Evolutionary conservation across 2,329 filamentous ascomycete genomes (phyloP).

Genomic region (Penicillium glabrum): DNA sequence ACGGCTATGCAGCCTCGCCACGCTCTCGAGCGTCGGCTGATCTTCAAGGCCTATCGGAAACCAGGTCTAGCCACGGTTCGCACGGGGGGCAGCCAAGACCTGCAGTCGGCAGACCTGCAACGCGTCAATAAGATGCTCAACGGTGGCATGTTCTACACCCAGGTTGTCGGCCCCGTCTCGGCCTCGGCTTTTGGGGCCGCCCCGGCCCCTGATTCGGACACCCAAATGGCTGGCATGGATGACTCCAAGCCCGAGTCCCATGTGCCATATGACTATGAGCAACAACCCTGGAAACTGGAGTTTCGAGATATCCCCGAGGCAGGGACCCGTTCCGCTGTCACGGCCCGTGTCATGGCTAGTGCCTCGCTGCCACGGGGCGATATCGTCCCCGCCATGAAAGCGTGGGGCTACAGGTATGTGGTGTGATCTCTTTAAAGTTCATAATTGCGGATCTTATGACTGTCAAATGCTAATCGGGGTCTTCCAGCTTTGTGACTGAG

Average conservation of each 20-base stretch:
- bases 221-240: constrained; percentile 29
- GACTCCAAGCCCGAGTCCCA: constrained; percentile 7
- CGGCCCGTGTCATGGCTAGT: constrained; percentile 53
- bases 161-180: constrained; percentile 49
- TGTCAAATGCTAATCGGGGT: constrained; percentile 8
- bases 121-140: constrained; percentile 48
- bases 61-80: constrained; percentile 41
- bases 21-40: constrained; percentile 55
- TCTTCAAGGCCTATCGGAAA: constrained; percentile 58
- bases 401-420: constrained; percentile 55
- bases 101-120: constrained; percentile 45
- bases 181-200: constrained; percentile 35
- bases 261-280: constrained; percentile 33
- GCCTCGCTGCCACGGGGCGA: constrained; percentile 51
- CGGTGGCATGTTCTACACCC: constrained; percentile 55
- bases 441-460: constrained; percentile 10
- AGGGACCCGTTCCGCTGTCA: constrained; percentile 54
- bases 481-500: constrained; percentile 55
- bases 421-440: not conserved
- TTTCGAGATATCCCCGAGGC: constrained; percentile 52
- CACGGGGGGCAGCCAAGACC: constrained; percentile 46
- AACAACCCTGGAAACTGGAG: constrained; percentile 46
- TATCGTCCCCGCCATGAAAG: constrained; percentile 51
- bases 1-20: constrained; percentile 61
- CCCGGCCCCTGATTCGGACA: constrained; percentile 32